These are phyloP conservation scores for Saccharomyces hybrid DNA, from an alignment of 1,139 yeast species.

Conservation along the genomic window DNA sequence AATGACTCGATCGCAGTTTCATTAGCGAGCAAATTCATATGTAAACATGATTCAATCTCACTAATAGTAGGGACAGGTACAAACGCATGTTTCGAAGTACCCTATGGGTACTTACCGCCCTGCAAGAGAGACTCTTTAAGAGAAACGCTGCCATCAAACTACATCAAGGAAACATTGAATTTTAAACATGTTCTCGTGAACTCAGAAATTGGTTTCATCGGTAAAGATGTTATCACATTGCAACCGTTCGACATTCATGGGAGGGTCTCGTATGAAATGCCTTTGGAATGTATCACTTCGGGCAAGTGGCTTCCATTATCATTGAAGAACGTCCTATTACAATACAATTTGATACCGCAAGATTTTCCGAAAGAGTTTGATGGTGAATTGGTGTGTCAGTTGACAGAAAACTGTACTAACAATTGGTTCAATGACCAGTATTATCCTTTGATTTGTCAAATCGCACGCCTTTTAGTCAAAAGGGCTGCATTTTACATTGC, in stretches of 20 bases:
- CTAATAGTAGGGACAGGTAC: constrained; percentile 35
- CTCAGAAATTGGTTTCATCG: constrained; percentile 33
- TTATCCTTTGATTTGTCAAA: constrained; percentile 2
- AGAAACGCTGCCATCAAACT: not conserved
- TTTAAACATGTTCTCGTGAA: constrained; percentile 19
- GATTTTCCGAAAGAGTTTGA: constrained; percentile 10
- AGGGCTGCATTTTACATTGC: constrained; percentile 27
- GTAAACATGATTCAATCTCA: constrained; percentile 17
- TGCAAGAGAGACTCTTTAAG: constrained; percentile 7
- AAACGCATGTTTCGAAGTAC: constrained; percentile 30
- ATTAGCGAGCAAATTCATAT: constrained; percentile 20
- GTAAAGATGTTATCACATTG: constrained; percentile 16
- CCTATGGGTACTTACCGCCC: constrained; percentile 13
- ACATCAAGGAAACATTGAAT: constrained; percentile 1
- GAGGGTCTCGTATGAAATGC: constrained; percentile 15
- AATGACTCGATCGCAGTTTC: constrained; percentile 34
- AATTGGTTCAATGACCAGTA: not conserved
- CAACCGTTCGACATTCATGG: constrained; percentile 18
- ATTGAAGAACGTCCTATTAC: constrained; percentile 13
- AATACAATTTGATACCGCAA: constrained; percentile 11
- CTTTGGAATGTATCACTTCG: constrained; percentile 23
- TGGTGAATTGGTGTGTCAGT: constrained; percentile 23
- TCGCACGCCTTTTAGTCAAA: constrained; percentile 16
- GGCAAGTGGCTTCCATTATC: constrained; percentile 25
- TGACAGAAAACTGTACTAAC: constrained; percentile 8